Base-by-base conservation (phyloP, 2,329 filamentous ascomycete species). In the Aphanocladium album region DNA sequence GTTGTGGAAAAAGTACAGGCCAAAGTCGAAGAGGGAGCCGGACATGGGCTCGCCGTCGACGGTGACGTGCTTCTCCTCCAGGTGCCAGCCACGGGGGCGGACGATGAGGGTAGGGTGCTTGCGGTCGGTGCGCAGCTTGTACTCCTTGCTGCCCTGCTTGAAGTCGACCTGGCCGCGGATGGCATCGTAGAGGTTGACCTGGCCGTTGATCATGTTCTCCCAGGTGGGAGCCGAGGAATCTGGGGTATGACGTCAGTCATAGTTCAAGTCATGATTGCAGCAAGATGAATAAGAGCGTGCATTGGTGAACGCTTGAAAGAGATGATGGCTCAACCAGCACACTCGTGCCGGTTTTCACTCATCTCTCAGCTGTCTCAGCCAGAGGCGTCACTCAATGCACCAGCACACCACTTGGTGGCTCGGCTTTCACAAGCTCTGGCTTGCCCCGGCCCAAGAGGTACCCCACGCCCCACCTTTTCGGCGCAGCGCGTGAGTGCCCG, bases 201-300 rank as follows among this genome's bases (percentile, higher is more conserved):
- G 95, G 65, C 95, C 95, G 68, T 95, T 96, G 80, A 98, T 89
- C 93, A 98, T 98, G 81, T 98, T 98, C 67, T 96, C 92, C 95
- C 95, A 99, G 47, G 95, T 97, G 25, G 95, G 95, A 25, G 95
- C 93, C 71, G 84, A 95, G 7, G 95, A 96, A 76, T 98, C 93
- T 96, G 69, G 35, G 27, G 17, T 8, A 19, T 17, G 16, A 46
- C 25, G 61, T 64, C 51, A 64, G 55, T 45, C 33, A 55, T 43
- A 16, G 33, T 55, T 33, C 5, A 37, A n/a, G 47, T 41, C n/a
- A 45, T 58, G 21, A 54, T 54, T 60, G 58, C 67, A 61, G 65
- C 62, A 49, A n/a, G n/a, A 5, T 57, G 35, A 30, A 30, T 16
- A 6, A 50, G n/a, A 25, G 21, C 17, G 23, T 11, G 14, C 30